A percentile compares a stretch with the other conserved stretches of the same genome.
These are phyloP conservation scores for Friedmanniomyces simplex DNA, from an alignment of 495 filamentous ascomycete species.

Conservation along the genomic window DNA sequence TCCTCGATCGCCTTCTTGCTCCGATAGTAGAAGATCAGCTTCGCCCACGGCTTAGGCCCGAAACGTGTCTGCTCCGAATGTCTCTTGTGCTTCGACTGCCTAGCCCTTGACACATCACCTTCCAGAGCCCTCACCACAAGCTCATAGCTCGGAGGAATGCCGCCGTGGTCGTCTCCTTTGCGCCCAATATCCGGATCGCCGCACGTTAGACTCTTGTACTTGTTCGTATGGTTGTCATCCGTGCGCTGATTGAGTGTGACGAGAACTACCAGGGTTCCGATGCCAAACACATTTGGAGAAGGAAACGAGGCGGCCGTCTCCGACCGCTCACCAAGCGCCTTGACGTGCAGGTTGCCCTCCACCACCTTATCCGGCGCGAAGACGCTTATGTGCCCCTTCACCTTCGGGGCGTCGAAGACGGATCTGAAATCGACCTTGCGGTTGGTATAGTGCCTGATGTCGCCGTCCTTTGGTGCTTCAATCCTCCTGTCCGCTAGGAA, in stretches of 20 bases:
- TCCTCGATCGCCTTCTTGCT: not conserved
- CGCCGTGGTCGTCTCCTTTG: not conserved
- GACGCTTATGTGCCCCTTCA: not conserved
- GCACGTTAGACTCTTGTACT: not conserved
- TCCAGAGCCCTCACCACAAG: not conserved
- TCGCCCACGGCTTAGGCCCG: constrained; percentile 11
- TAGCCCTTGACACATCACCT: not conserved
- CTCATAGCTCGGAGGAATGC: constrained; percentile 1
- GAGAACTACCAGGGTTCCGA: constrained; percentile 11
- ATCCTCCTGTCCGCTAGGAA: constrained; percentile 9
- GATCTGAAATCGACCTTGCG: constrained; percentile 1
- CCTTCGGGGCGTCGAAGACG: constrained; percentile 3
- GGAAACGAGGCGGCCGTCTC: not conserved
- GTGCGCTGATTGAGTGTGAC: constrained; percentile 5
- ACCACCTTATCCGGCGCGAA: constrained; percentile 4
- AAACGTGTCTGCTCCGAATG: constrained; percentile 6
- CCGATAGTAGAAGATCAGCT: constrained; percentile 18
- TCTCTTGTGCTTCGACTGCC: constrained; percentile 5
- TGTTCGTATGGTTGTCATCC: not conserved
- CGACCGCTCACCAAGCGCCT: not conserved
- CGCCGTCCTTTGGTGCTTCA: constrained; percentile 3
- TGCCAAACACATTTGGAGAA: not conserved
- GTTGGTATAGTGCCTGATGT: not conserved
- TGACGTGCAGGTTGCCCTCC: constrained; percentile 6
- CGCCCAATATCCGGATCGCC: not conserved